Base-by-base conservation (phyloP, 1,139 yeast genomes). In the Insectozyma bohioensis region DNA sequence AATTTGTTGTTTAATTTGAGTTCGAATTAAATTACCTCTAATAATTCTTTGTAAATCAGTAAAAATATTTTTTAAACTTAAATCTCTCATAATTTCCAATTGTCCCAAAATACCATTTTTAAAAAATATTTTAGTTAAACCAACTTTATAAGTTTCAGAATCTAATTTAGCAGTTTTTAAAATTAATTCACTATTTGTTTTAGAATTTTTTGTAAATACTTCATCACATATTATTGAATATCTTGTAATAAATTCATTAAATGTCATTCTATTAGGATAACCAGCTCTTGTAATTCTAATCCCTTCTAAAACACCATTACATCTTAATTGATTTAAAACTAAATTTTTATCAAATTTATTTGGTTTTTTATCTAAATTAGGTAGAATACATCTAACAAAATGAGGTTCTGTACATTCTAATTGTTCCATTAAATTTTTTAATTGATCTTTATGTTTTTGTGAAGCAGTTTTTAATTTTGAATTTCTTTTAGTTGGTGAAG, bases 301-400 rank as follows among this genome's bases (percentile, higher is more conserved):
- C 43, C 99, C 99, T 66, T 94, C 99, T 31, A 94, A 64, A 10
- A 94, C 99, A 72, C 99, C 99, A 54, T 94, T 94, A 55, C 97
- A 94, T 42, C 97, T 72, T 40, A 94, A 69, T 59, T 94, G 99
- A 40, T 85, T 92, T 33, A 92, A 65, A 4, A 94, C 95, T 24
- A 94, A 63, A 19, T 61, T 64, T 49, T 84, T 86, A 48, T 88
- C 90, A 50, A 92, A 84, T 31, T 70, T 65, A 29, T 75, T 76
- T 0, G 97, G 80, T 38, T 69, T 70, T 53, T 92, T 90, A 23
- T 74, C 67, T 43, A 78, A 78, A 51, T 94, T 94, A 6, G 99
- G 99, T 30, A 94, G 67, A 35, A 94, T 94, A 57, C 99, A 94
- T 48, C 99, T 75, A 18, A 94, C 97, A 55, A 94, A 94, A 56